phyloP scores from a whole-genome alignment of 768 basidiomycete species.

The Tricholoma flavovirens region DNA sequence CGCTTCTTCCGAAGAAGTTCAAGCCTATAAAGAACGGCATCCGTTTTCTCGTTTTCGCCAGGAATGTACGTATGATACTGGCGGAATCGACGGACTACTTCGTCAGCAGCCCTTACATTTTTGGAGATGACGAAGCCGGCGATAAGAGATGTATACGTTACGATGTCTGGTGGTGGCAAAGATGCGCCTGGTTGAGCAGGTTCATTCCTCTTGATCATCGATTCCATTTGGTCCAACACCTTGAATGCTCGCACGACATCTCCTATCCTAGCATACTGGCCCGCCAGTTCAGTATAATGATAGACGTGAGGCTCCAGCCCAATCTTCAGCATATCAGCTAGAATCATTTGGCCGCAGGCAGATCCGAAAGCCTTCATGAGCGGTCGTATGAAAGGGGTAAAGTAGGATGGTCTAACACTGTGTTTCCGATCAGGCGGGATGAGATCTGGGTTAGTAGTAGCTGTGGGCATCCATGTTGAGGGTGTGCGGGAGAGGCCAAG shows the following conservation, averaged over 20 bases:
- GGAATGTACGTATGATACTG: constrained; percentile 16
- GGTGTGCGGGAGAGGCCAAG: constrained; percentile 12
- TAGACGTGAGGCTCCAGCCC: constrained; percentile 40
- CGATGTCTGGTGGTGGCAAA: constrained; percentile 23
- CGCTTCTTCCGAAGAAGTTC: neutral
- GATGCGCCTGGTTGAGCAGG: neutral
- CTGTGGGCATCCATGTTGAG: constrained; percentile 1
- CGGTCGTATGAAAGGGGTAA: constrained; percentile 47
- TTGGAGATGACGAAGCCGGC: constrained; percentile 29
- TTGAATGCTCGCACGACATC: constrained; percentile 29
- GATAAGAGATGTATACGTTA: constrained; percentile 33
- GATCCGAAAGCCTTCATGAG: constrained; percentile 29
- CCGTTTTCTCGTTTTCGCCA: constrained; percentile 15
- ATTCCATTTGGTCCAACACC: constrained; percentile 40
- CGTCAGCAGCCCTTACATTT: constrained; percentile 23
- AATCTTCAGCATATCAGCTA: constrained; percentile 48
- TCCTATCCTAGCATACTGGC: constrained; percentile 37
- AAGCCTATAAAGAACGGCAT: constrained; percentile 3
- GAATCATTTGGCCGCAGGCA: constrained; percentile 29
- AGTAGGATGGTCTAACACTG: constrained; percentile 28
- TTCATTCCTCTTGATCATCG: neutral
- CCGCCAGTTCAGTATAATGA: constrained; percentile 47
- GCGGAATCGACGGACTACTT: constrained; percentile 22
- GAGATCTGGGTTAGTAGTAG: constrained; percentile 15
- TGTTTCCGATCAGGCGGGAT: constrained; percentile 25